Conservation (phyloP, 371 early-diverging fungal species). For the Apophysomyces ossiformis region DNA sequence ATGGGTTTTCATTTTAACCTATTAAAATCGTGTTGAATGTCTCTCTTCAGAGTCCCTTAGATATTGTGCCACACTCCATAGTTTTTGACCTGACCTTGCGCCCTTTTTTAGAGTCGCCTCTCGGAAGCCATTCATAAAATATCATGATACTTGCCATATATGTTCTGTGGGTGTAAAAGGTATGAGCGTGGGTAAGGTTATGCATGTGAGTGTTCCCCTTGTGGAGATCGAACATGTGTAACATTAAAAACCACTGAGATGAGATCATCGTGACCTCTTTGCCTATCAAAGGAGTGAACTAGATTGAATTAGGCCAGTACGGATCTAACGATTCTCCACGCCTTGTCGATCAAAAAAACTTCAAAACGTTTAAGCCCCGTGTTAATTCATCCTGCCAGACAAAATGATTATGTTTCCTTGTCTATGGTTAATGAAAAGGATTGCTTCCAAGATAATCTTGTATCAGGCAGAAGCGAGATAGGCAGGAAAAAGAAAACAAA, state of each 20-base stretch:
- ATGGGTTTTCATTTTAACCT: too few species aligned
- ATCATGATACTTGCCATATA: conserved; percentile 8
- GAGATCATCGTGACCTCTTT: conserved; percentile 1
- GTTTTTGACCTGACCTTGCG: background rate
- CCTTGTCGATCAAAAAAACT: too few species aligned
- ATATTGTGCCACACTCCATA: conserved; percentile 6
- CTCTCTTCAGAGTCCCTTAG: background rate
- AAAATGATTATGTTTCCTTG: too few species aligned
- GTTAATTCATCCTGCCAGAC: too few species aligned
- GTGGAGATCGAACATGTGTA: conserved; percentile 8
- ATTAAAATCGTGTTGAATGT: background rate
- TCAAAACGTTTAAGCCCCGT: too few species aligned
- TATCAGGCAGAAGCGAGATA: too few species aligned
- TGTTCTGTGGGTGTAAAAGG: background rate
- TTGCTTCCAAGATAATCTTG: too few species aligned
- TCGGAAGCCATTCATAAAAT: background rate
- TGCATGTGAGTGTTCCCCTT: background rate
- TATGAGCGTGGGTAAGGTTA: background rate
- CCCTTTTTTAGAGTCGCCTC: background rate
- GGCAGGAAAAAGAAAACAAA: too few species aligned
- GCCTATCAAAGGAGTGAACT: too few species aligned
- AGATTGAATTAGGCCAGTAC: too few species aligned
- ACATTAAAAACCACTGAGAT: background rate
- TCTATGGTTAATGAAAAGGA: too few species aligned
- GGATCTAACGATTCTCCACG: too few species aligned